Evolutionary conservation across 129 eudicot genomes (phyloP), one percentile per base, ranked within the genome.

Genomic region (Helichrysum umbraculigerum): DNA sequence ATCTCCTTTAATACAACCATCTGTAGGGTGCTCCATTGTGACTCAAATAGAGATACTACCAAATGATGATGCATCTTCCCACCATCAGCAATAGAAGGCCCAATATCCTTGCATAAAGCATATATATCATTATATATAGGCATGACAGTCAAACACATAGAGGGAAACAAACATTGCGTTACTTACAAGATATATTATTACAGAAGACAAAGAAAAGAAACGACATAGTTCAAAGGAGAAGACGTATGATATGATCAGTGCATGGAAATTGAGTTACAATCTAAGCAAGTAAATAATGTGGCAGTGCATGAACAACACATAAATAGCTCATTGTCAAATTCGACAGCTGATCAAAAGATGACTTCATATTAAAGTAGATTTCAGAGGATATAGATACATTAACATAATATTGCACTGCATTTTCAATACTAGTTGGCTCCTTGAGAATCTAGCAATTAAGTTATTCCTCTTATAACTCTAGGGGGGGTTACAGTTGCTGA

Each of bases 1-100:
- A 94, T 89, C 88, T 94, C 98, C 69, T 93, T 86, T 33, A 94
- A 84, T n/a, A 94, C 98, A 79, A 94, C 98, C 98, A 94, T 94
- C 85, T 94, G 98, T 63, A 94, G 85, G 66, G 97, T 94, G 87
- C 97, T 91, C 98, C 98, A 94, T 37, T 94, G 98, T 62, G 97
- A 94, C 74, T 89, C 98, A 61, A 94, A 94, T 56, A 91, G 70
- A 50, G 98, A 94, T 56, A 94, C 93, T 51, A 91, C 87, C 21
- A 84, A 86, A 78, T 87, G 84, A 56, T 89, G 96, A 80, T 94
- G 96, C 84, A 83, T 75, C 82, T 91, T 94, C 64, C 91, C 89
- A 42, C 84, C 86, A 76, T 94, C 97, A 74, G 75, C 79, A 70
- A 81, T 68, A 47, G 68, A 72, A 56, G 84, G 64, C 37, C 81